Evolutionary conservation across 257 asterid species (phyloP), one percentile per base, ranked within the genome.

Genomic region (Eucommia ulmoides): DNA sequence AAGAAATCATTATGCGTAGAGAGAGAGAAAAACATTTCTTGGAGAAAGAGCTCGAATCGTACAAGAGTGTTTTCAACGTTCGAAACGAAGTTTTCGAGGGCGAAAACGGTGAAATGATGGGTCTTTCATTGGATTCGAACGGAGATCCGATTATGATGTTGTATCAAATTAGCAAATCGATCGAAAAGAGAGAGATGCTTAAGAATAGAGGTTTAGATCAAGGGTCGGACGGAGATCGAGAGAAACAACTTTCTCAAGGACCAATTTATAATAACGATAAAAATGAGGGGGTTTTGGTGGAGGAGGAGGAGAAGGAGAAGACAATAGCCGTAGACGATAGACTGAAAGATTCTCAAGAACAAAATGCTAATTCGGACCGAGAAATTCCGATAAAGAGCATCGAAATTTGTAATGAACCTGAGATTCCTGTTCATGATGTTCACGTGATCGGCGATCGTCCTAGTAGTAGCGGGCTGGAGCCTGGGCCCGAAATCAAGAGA

Each of bases 21-120:
- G 97, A 88, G 53, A 75, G 41, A 59, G 97, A 88, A 79, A 88
- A 79, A 54, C 81, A 63, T 58, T 77, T 77, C 51, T 49, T 84
- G 55, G 94, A 81, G 65, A 88, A 66, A 74, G 88, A 88, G 73
- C 78, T 88, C 47, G 95, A 84, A 68, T 77, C 69, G 7, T 77
- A 70, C 55, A 55, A 79, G 56, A 74, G 73, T 67, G 65, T 68
- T 65, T 38, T 59, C 62, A 35, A 53, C n/a, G n/a, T n/a, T n/a
- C n/a, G n/a, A n/a, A n/a, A n/a, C n/a, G n/a, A n/a, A n/a, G n/a
- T n/a, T 65, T 45, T 33, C 18, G 84, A 64, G 51, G 60, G 71
- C 49, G 74, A 57, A 26, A 52, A 41, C 19, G 60, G 19, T 20
- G 41, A 20, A 58, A 19, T 20, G 64, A 46, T 61, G 56, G 7